phyloP scores from a whole-genome alignment of 495 filamentous ascomycete genomes.

The Neurospora pannonica region DNA sequence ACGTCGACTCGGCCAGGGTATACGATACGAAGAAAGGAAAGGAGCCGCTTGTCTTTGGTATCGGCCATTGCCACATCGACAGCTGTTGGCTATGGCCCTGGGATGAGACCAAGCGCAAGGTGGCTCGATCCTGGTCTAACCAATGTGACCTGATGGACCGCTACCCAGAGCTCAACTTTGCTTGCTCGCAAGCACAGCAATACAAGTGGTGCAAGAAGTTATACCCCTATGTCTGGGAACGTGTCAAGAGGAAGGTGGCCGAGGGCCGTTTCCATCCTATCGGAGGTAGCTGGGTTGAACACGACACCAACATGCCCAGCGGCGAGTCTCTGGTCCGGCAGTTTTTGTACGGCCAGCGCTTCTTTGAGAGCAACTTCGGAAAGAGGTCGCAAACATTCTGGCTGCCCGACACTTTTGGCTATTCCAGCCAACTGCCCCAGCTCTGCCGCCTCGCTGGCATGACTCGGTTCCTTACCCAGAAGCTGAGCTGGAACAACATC shows the following conservation, averaged over 20 bases:
- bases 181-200: conserved; percentile 88
- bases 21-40: conserved; percentile 56
- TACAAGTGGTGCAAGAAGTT: conserved; percentile 92
- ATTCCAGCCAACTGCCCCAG: conserved; percentile 89
- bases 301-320: conserved; percentile 94
- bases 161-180: conserved; percentile 89
- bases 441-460: conserved; percentile 86
- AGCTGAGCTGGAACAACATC: conserved; percentile 90
- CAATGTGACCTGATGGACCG: conserved; percentile 90
- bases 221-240: conserved; percentile 80
- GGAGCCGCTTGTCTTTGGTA: conserved; percentile 69
- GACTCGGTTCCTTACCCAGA: conserved; percentile 94
- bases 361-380: conserved; percentile 90
- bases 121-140: conserved; percentile 91
- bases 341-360: conserved; percentile 88
- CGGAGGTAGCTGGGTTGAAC: conserved; percentile 97
- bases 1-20: conserved; percentile 73
- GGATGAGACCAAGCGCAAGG: conserved; percentile 97
- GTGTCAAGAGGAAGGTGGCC: conserved; percentile 83
- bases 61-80: conserved; percentile 96
- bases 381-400: conserved; percentile 86
- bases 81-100: conserved; percentile 98
- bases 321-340: conserved; percentile 93
- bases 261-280: conserved; percentile 88
- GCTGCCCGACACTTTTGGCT: conserved; percentile 96